Conservation (phyloP, 2,329 filamentous ascomycete genomes). For the Fusarium brevicatenulatum region DNA sequence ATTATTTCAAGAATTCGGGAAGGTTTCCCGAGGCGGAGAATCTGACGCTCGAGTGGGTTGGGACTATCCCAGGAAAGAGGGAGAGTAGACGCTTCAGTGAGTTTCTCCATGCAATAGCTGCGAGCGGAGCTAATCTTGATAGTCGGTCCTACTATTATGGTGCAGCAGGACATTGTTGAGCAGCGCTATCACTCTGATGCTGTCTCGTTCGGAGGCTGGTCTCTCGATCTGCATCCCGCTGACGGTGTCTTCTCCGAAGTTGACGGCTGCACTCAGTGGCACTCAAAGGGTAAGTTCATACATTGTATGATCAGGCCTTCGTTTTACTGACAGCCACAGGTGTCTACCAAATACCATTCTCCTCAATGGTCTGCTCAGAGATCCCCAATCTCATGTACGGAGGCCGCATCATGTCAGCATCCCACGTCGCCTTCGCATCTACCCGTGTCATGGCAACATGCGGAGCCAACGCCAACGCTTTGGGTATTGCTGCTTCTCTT, state of each 20-base stretch:
- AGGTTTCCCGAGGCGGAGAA: slow-evolving; percentile 10
- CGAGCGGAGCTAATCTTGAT: not conserved
- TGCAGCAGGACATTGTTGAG: slow-evolving; percentile 12
- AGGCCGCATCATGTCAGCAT: slow-evolving; percentile 17
- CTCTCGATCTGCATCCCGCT: slow-evolving; percentile 12
- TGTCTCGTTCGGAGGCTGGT: slow-evolving; percentile 17
- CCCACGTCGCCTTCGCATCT: slow-evolving; percentile 19
- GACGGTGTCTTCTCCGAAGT: slow-evolving; percentile 22
- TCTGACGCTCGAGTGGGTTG: slow-evolving; percentile 20
- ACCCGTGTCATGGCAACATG: slow-evolving; percentile 17
- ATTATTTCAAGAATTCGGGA: slow-evolving; percentile 21
- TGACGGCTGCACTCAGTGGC: slow-evolving; percentile 19
- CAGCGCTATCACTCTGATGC: slow-evolving; percentile 12
- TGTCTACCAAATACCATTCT: slow-evolving; percentile 18
- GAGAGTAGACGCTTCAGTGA: slow-evolving; percentile 15
- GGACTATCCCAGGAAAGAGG: slow-evolving; percentile 8
- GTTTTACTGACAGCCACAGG: not conserved
- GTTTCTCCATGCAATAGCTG: not conserved
- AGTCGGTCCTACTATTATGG: slow-evolving; percentile 19
- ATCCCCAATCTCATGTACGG: slow-evolving; percentile 22
- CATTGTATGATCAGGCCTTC: fast-evolving
- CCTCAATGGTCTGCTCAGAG: slow-evolving; percentile 2
- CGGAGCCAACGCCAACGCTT: slow-evolving; percentile 16
- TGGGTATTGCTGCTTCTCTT: slow-evolving; percentile 5
- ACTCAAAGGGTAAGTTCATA: not conserved